Evolutionary conservation across 257 asterid genomes (phyloP).

Genomic region (Salvia hispanica): DNA sequence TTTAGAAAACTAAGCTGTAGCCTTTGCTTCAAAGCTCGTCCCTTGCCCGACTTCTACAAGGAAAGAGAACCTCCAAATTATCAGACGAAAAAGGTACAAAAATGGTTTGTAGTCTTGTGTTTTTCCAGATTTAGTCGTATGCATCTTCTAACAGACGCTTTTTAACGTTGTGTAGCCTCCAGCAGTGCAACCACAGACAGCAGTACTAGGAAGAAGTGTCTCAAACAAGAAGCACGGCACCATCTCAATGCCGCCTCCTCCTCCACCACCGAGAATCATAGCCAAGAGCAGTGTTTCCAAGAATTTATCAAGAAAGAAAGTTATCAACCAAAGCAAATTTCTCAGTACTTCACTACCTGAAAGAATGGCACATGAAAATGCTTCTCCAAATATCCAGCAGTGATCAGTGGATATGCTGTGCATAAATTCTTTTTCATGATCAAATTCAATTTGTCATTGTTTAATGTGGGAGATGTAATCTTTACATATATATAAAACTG

Average conservation of each 20-base stretch:
- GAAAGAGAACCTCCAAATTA: slow-evolving; percentile 49
- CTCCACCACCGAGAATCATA: slow-evolving; percentile 45
- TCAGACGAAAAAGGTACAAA: slow-evolving; percentile 46
- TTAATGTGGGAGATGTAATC: slow-evolving; percentile 2
- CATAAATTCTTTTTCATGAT: slow-evolving; percentile 23
- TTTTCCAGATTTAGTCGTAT: background rate
- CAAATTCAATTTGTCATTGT: slow-evolving; percentile 18
- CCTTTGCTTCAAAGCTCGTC: slow-evolving; percentile 84
- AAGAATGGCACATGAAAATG: slow-evolving; percentile 49
- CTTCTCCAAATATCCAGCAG: slow-evolving; percentile 61
- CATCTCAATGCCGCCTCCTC: slow-evolving; percentile 54
- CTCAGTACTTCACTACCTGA: slow-evolving; percentile 38
- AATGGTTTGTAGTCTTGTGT: background rate
- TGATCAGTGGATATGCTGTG: slow-evolving; percentile 29
- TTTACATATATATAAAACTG: background rate
- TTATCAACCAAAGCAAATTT: slow-evolving; percentile 27
- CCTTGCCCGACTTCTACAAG: slow-evolving; percentile 72
- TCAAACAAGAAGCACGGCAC: slow-evolving; percentile 45
- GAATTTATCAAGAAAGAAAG: slow-evolving; percentile 40
- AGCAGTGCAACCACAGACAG: slow-evolving; percentile 45
- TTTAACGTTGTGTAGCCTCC: slow-evolving; percentile 43
- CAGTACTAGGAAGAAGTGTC: slow-evolving; percentile 45
- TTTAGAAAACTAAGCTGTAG: slow-evolving; percentile 62
- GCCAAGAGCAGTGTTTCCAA: slow-evolving; percentile 45
- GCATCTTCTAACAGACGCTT: background rate